Evolutionary conservation across 805 yeast genomes (phyloP).

Genomic region (Nakazawaea wyomingensis): DNA sequence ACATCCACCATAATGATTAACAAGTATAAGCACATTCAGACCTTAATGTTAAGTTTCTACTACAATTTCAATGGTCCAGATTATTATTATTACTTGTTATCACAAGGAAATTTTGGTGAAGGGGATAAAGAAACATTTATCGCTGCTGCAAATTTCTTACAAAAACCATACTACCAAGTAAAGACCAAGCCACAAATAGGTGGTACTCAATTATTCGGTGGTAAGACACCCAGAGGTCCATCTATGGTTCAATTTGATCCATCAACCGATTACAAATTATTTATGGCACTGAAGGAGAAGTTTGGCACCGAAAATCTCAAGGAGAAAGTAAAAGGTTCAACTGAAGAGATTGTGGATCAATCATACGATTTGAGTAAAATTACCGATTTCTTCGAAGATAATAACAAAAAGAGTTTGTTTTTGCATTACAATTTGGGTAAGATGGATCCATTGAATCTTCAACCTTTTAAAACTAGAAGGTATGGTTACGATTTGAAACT

Average conservation of each 20-base stretch:
- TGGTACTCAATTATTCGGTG: slow-evolving; percentile 28
- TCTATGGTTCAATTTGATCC: slow-evolving; percentile 53
- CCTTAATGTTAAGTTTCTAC: slow-evolving; percentile 44
- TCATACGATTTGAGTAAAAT: slow-evolving; percentile 18
- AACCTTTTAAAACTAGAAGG: slow-evolving; percentile 2
- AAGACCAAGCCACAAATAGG: slow-evolving; percentile 30
- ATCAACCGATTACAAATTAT: slow-evolving; percentile 30
- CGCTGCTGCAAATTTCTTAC: slow-evolving; percentile 44
- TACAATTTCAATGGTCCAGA: slow-evolving; percentile 49
- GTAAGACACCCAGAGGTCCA: slow-evolving; percentile 11
- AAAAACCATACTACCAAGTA: slow-evolving; percentile 43
- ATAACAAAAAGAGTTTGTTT: slow-evolving; percentile 24
- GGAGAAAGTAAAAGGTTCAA: background rate
- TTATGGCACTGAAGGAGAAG: slow-evolving; percentile 16
- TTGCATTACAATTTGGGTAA: slow-evolving; percentile 53
- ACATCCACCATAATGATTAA: slow-evolving; percentile 49
- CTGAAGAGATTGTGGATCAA: slow-evolving; percentile 1
- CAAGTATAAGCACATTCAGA: slow-evolving; percentile 41
- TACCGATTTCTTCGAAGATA: slow-evolving; percentile 22
- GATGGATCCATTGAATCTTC: slow-evolving; percentile 36
- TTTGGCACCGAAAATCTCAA: slow-evolving; percentile 4
- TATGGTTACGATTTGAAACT: slow-evolving; percentile 9
- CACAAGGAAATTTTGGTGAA: slow-evolving; percentile 46
- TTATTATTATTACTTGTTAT: slow-evolving; percentile 39
- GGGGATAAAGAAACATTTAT: slow-evolving; percentile 58